phyloP scores from a whole-genome alignment of 2,329 filamentous ascomycete species.

The Colletotrichum neosansevieriae region DNA sequence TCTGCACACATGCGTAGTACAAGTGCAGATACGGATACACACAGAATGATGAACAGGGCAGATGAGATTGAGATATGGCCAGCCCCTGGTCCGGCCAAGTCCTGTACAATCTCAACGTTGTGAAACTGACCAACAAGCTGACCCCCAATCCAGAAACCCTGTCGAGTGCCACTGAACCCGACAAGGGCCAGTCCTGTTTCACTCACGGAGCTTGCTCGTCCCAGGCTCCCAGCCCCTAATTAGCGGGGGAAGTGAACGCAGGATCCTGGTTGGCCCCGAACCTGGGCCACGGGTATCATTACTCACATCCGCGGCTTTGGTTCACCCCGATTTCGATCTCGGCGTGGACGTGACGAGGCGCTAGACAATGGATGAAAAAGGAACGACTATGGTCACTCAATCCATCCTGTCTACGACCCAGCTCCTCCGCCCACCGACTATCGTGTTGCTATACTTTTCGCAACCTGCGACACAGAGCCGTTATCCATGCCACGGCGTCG shows the following conservation, averaged over 20 bases:
- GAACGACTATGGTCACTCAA: neutral
- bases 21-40: neutral
- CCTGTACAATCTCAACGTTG: neutral
- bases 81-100: neutral
- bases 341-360: neutral
- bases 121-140: neutral
- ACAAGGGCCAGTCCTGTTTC: neutral
- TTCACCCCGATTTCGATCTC: slow-evolving; percentile 32
- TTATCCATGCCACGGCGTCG: neutral
- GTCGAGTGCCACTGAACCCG: no score
- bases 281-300: slow-evolving; percentile 28
- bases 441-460: neutral
- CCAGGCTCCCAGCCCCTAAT: neutral
- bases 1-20: neutral
- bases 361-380: neutral
- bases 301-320: slow-evolving; percentile 31
- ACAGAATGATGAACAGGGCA: neutral
- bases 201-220: neutral
- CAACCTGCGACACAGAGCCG: neutral
- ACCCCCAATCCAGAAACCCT: neutral
- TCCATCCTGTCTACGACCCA: no score
- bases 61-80: neutral
- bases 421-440: no score
- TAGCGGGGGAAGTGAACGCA: neutral
- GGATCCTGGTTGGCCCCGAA: neutral